A percentile compares a stretch with the other conserved stretches of the same genome.
Conservation (phyloP, 495 filamentous ascomycete genomes). For the Xylaria venustula region DNA sequence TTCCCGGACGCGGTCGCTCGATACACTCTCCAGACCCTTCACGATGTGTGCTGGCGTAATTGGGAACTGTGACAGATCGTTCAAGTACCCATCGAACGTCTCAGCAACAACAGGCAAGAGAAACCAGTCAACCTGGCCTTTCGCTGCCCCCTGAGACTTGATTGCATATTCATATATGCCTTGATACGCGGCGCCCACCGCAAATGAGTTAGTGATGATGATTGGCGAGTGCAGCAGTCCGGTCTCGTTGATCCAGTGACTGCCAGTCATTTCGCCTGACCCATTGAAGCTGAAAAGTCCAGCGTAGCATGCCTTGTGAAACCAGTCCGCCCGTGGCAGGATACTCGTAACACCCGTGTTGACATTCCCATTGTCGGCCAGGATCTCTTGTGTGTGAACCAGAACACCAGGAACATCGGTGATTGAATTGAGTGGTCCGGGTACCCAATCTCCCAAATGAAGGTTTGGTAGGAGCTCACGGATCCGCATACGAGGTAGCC, state of each 20-base stretch:
- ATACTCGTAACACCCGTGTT: conserved; percentile 54
- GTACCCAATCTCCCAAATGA: conserved; percentile 33
- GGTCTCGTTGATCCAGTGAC: conserved; percentile 53
- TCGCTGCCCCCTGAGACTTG: conserved; percentile 31
- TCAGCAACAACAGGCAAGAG: conserved; percentile 52
- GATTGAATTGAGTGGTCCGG: conserved; percentile 48
- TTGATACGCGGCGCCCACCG: conserved; percentile 46
- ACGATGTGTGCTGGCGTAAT: conserved; percentile 44
- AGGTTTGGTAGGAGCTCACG: conserved; percentile 43
- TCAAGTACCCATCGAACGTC: conserved; percentile 52
- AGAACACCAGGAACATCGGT: conserved; percentile 52
- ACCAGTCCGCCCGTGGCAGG: conserved; percentile 47
- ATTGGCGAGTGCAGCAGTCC: conserved; percentile 50
- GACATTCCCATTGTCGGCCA: conserved; percentile 32
- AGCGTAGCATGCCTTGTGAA: conserved; percentile 47
- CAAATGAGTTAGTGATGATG: conserved; percentile 50
- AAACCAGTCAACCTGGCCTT: conserved; percentile 44
- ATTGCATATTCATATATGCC: conserved; percentile 50
- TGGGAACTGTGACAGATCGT: conserved; percentile 42
- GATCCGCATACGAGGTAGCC: conserved; percentile 31
- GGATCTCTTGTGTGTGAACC: conserved; percentile 46
- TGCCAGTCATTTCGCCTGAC: conserved; percentile 52
- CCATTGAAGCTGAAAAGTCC: conserved; percentile 55
- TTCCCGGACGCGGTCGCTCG: conserved; percentile 41
- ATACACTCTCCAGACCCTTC: conserved; percentile 42